Percentiles rank a stretch among this genome's conserved stretches.
Conservation (phyloP, 306 rosid genomes). For the Rosa rugosa region DNA sequence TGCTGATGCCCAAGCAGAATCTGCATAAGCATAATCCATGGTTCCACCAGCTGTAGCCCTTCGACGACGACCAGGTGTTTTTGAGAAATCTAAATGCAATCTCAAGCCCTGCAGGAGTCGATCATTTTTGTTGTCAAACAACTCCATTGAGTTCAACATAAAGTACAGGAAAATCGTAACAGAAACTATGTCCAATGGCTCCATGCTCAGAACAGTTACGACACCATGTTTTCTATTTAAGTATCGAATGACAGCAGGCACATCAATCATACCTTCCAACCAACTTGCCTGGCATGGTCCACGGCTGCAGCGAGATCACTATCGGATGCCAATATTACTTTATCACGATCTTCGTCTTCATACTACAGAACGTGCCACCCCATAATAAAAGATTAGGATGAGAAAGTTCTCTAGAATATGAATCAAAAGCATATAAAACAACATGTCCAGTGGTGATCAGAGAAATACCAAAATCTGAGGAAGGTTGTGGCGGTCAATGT, state of each 20-base stretch:
- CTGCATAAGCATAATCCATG: conserved; percentile 45
- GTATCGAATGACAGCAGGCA: background rate
- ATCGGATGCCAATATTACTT: conserved; percentile 82
- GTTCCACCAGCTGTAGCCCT: conserved; percentile 29
- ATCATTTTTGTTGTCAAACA: conserved; percentile 29
- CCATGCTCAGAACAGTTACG: background rate
- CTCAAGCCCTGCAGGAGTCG: conserved; percentile 69
- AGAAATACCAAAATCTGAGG: conserved; percentile 84
- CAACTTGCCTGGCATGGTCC: conserved; percentile 85
- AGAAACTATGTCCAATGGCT: background rate
- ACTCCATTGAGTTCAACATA: background rate
- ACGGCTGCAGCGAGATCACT: conserved; percentile 84
- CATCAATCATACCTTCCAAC: conserved; percentile 71
- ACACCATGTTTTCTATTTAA: background rate
- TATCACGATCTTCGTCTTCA: conserved; percentile 93
- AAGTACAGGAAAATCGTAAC: background rate
- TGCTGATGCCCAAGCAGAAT: conserved; percentile 62
- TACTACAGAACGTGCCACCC: conserved; percentile 49
- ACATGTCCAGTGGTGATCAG: background rate
- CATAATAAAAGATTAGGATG: conserved; percentile 18
- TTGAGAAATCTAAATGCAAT: conserved; percentile 84
- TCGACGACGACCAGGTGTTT: conserved; percentile 32
- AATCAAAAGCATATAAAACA: conserved; percentile 13
- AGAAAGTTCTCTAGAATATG: conserved; percentile 1
- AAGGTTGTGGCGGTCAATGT: conserved; percentile 60